Base-by-base conservation (phyloP, 139 green algal species). In the Nannochloris sp. region DNA sequence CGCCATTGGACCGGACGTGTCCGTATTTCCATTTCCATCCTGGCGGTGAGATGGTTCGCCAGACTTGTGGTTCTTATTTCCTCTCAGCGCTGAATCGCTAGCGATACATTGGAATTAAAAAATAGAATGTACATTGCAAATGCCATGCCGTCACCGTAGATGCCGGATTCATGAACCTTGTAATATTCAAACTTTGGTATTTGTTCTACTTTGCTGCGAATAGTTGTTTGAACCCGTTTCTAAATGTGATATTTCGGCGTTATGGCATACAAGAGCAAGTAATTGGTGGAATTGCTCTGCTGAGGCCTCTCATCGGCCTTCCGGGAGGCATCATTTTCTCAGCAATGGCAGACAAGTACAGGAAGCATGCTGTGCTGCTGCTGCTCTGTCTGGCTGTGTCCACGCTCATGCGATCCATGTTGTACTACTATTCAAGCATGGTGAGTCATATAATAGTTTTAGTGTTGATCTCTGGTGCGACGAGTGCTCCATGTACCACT, bases 171-270 rank as follows among this genome's bases (percentile, higher is more conserved):
- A 40, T 40, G 34, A 40, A 40, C 7, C 34, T 40, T 40, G 34
- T 40, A 9, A 40, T 40, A 40, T 44, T 66, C 56, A 63, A 75
- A 44, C 44, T 48, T 0, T 83, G 66, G 70, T 83, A 83, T 31
- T 18, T 76, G 3, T 48, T 67, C 7, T 73, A 58, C 53, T 77
- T 81, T 46, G 51, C 70, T n/a, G 50, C 67, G 5, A 21, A 53
- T 18, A 70, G 71, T 1, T 76, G 64, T 54, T 15, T 82, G 5
- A 68, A 68, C 21, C 79, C 79, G 4, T 85, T 74, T 56, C 34
- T 86, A 15, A 85, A 83, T 61, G 44, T 85, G 12, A 61, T 74
- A 49, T 85, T 76, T 62, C 29, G 75, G 1, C 34, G 60, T 9
- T n/a, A 44, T 4, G 79, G 78, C 23, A 48, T 85, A 10, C 62